Conservation (phyloP, 2,329 filamentous ascomycete genomes). For the Fusarium sacchari region DNA sequence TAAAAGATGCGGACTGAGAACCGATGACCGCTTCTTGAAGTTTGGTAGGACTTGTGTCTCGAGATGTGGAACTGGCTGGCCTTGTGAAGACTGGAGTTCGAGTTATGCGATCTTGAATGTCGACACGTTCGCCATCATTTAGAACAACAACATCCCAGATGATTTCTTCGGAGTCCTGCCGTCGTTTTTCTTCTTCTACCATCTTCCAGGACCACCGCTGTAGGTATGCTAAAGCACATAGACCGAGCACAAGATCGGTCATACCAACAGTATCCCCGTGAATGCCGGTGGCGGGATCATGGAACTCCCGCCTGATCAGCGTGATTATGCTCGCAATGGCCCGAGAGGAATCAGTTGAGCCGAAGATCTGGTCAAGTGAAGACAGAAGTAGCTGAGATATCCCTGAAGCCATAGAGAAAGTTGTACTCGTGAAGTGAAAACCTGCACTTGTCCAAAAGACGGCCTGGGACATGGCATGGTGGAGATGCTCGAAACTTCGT, state of each 20-base stretch:
- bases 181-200: conserved; percentile 60
- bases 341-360: conserved; percentile 74
- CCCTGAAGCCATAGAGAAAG: conserved; percentile 64
- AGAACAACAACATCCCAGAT: conserved; percentile 75
- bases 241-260: conserved; percentile 67
- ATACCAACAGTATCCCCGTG: conserved; percentile 69
- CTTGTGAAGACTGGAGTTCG: conserved; percentile 3
- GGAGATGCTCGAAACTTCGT: conserved; percentile 64
- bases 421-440: conserved; percentile 67
- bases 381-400: conserved; percentile 67
- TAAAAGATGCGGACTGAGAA: background rate
- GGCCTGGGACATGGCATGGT: conserved; percentile 66
- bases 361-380: conserved; percentile 71
- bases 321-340: conserved; percentile 74
- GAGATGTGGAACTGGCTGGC: background rate
- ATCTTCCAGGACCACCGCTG: conserved; percentile 66
- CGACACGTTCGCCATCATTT: conserved; percentile 66
- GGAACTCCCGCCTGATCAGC: conserved; percentile 71
- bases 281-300: conserved; percentile 68
- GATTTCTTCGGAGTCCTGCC: conserved; percentile 62
- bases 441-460: conserved; percentile 71
- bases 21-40: background rate
- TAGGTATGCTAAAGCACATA: conserved; percentile 70
- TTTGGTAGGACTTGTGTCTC: background rate
- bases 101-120: conserved; percentile 51